Percentiles rank a stretch among this genome's conserved stretches.
These are phyloP conservation scores for Fusarium napiforme DNA, from an alignment of 2,329 filamentous ascomycete species.

Conservation along the genomic window DNA sequence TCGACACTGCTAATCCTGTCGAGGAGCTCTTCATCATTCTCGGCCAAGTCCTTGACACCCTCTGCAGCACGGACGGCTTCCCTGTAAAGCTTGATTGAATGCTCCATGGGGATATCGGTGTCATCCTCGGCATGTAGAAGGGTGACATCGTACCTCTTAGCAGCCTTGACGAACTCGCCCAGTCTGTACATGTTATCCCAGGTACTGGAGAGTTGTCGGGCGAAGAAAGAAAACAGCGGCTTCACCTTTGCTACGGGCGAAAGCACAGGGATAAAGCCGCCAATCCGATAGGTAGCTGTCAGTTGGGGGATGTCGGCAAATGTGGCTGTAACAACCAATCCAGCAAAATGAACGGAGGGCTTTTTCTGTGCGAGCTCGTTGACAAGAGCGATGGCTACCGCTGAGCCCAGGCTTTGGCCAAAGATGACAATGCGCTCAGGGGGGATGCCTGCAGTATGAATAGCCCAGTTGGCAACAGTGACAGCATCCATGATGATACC, in stretches of 20 bases:
- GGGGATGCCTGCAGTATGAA: constrained; percentile 62
- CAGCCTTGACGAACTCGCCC: constrained; percentile 47
- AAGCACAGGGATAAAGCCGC: constrained; percentile 46
- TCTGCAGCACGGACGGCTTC: constrained; percentile 58
- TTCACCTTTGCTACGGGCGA: constrained; percentile 61
- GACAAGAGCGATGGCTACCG: constrained; percentile 47
- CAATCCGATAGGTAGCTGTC: constrained; percentile 63
- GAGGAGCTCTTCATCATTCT: constrained; percentile 3
- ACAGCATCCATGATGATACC: constrained; percentile 66
- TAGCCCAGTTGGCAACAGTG: constrained; percentile 64
- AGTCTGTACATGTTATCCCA: constrained; percentile 58
- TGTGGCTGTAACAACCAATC: constrained; percentile 60
- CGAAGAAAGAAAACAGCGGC: constrained; percentile 54
- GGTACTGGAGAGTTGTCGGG: constrained; percentile 54
- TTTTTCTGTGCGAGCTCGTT: constrained; percentile 41
- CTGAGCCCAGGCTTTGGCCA: constrained; percentile 68
- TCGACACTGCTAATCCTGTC: constrained; percentile 32
- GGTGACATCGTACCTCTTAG: constrained; percentile 50
- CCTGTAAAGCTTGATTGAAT: constrained; percentile 59
- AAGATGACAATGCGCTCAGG: constrained; percentile 67
- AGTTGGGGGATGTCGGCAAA: constrained; percentile 61
- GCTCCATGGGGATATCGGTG: constrained; percentile 56
- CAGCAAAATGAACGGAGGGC: constrained; percentile 52
- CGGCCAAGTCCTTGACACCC: constrained; percentile 46
- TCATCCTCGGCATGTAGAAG: constrained; percentile 59